Evolutionary conservation across 2,329 filamentous ascomycete genomes (phyloP).

Genomic region (Capronia epimyces): DNA sequence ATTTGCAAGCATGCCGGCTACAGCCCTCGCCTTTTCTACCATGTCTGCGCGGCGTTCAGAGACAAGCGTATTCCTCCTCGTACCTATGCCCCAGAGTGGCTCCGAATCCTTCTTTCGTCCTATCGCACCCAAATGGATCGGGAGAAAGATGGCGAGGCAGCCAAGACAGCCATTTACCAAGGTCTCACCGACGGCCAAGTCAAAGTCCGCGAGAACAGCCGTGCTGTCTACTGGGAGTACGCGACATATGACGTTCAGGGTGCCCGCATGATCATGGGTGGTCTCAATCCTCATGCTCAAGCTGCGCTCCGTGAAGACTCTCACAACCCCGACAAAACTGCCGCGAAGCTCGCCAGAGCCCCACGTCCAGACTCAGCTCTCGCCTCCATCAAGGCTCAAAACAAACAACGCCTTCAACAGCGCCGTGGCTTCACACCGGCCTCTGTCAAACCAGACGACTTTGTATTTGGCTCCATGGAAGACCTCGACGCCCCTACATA

Average conservation of each 20-base stretch:
- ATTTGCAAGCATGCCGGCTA: slow-evolving; percentile 77
- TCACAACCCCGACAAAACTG: slow-evolving; percentile 55
- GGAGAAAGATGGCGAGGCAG: slow-evolving; percentile 70
- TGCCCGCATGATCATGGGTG: slow-evolving; percentile 76
- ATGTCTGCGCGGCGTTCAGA: slow-evolving; percentile 73
- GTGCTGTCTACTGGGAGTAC: slow-evolving; percentile 82
- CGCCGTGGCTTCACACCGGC: slow-evolving; percentile 16
- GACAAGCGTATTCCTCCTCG: slow-evolving; percentile 92
- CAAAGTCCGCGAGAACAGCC: slow-evolving; percentile 78
- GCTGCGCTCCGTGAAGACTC: slow-evolving; percentile 76
- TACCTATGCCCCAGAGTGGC: slow-evolving; percentile 72
- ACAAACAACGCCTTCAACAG: slow-evolving; percentile 19
- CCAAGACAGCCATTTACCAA: slow-evolving; percentile 85
- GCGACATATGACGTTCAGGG: slow-evolving; percentile 68
- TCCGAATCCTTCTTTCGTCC: slow-evolving; percentile 69
- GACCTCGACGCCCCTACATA: slow-evolving; percentile 10
- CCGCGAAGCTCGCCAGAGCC: slow-evolving; percentile 18
- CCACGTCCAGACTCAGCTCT: slow-evolving; percentile 26
- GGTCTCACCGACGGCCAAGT: slow-evolving; percentile 86
- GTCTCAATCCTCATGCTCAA: slow-evolving; percentile 71
- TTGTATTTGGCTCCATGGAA: slow-evolving; percentile 19
- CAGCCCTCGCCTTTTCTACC: slow-evolving; percentile 73
- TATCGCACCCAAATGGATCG: slow-evolving; percentile 83
- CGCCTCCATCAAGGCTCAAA: slow-evolving; percentile 26
- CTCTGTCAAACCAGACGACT: slow-evolving; percentile 17